phyloP scores from a whole-genome alignment of 140 eudicot species.

The Ambrosia hybrid region DNA sequence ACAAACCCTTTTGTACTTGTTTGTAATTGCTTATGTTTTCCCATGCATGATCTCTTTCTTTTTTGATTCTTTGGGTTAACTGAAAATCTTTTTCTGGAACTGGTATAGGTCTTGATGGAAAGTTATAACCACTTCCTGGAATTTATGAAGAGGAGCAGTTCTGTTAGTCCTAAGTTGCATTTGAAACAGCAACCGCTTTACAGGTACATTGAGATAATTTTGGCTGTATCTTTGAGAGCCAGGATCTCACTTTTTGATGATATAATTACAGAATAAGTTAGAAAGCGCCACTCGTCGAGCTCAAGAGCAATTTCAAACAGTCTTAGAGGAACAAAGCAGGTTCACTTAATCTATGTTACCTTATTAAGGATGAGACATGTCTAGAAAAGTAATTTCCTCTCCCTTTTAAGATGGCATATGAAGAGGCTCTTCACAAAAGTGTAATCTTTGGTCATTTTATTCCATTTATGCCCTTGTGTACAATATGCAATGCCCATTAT shows the following conservation, averaged over 20 bases:
- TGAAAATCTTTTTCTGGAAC: slow-evolving; percentile 4
- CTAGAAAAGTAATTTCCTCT: no score
- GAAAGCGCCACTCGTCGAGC: slow-evolving; percentile 95
- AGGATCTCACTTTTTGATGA: slow-evolving; percentile 25
- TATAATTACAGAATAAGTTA: slow-evolving; percentile 65
- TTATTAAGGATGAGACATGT: no score
- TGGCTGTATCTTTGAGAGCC: slow-evolving; percentile 14
- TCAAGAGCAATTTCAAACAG: slow-evolving; percentile 97
- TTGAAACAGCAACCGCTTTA: slow-evolving; percentile 94
- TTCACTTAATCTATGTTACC: slow-evolving; percentile 29
- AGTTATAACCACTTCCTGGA: slow-evolving; percentile 70
- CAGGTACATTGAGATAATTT: slow-evolving; percentile 54
- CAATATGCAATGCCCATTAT: no score
- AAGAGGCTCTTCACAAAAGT: no score
- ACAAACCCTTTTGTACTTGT: slow-evolving; percentile 2
- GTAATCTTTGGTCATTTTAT: no score
- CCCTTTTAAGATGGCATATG: no score
- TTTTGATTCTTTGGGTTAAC: background rate
- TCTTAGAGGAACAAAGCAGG: slow-evolving; percentile 97
- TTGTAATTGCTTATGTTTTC: background rate
- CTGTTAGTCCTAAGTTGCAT: slow-evolving; percentile 94
- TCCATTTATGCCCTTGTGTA: no score
- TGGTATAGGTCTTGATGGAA: slow-evolving; percentile 67
- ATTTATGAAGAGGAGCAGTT: slow-evolving; percentile 83
- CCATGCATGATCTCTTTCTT: background rate